phyloP scores from a whole-genome alignment of 768 basidiomycete species.

The Trametes maxima region DNA sequence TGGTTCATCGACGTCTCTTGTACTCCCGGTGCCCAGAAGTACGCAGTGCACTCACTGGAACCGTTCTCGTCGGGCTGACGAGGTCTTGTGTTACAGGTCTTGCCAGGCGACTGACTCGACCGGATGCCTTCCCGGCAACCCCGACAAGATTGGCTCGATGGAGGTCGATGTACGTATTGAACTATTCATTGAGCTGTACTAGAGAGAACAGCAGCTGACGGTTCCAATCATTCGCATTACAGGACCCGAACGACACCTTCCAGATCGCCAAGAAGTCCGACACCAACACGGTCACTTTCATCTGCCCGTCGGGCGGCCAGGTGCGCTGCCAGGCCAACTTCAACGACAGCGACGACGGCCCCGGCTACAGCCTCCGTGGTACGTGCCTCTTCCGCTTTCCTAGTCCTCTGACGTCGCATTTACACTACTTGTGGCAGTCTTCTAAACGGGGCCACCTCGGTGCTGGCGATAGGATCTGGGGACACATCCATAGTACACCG shows the following conservation, averaged over 20 bases:
- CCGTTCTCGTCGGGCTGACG: no score
- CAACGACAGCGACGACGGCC: constrained; percentile 18
- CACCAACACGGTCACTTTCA: constrained; percentile 12
- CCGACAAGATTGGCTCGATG: constrained; percentile 6
- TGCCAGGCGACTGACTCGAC: constrained; percentile 11
- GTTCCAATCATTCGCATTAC: not conserved
- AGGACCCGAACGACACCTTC: constrained; percentile 12
- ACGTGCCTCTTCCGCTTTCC: not conserved
- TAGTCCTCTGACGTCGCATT: not conserved
- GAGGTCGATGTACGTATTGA: constrained; percentile 6
- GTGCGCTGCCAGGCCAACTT: constrained; percentile 20
- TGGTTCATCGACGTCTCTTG: constrained; percentile 4
- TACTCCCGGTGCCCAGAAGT: constrained; percentile 4
- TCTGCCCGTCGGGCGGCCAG: constrained; percentile 9
- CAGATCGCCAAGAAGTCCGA: constrained; percentile 2
- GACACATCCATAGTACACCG: not conserved
- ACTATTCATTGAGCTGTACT: no score
- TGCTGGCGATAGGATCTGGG: not conserved
- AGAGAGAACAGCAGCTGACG: no score
- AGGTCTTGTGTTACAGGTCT: not conserved
- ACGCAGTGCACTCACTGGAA: not conserved
- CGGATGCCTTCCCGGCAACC: constrained; percentile 9
- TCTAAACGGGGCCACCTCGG: not conserved
- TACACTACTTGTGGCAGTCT: not conserved
- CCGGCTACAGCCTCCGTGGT: constrained; percentile 18